Evolutionary conservation across 495 filamentous ascomycete species (phyloP).

Genomic region (Penicillium atrosanguineum): DNA sequence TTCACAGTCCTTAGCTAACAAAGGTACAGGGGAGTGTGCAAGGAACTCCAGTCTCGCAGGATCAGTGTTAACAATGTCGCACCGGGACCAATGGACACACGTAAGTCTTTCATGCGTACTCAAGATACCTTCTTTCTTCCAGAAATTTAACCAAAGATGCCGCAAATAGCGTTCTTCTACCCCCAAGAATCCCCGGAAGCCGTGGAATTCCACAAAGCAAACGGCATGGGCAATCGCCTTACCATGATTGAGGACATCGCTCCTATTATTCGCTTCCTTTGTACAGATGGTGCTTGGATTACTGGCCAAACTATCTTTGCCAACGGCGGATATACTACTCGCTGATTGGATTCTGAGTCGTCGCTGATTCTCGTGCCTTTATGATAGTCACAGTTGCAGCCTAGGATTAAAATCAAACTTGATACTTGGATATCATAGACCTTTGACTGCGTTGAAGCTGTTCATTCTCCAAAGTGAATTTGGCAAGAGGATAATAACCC

Average conservation of each 20-base stretch:
- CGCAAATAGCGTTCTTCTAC: conserved; percentile 36
- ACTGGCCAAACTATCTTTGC: conserved; percentile 44
- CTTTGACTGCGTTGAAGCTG: no score
- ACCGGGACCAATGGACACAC: conserved; percentile 32
- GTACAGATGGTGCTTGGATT: conserved; percentile 35
- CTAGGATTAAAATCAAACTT: no score
- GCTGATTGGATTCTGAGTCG: conserved; percentile 9
- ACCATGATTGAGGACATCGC: conserved; percentile 36
- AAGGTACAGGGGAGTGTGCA: conserved; percentile 21
- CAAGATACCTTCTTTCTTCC: not conserved
- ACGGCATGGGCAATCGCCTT: conserved; percentile 32
- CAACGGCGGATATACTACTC: conserved; percentile 40
- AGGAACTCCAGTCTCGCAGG: conserved; percentile 30
- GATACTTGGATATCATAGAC: not conserved
- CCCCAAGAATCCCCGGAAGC: conserved; percentile 33
- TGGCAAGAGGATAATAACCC: no score
- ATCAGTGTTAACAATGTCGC: conserved; percentile 37
- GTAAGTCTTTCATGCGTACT: not conserved
- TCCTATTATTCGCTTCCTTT: conserved; percentile 36
- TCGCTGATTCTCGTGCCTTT: not conserved
- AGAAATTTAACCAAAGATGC: not conserved
- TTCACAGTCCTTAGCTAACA: not conserved
- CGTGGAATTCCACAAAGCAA: conserved; percentile 32
- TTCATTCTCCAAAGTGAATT: no score
- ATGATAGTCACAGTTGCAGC: not conserved